Base-by-base conservation (phyloP, 768 basidiomycete species). In the Phlebiopsis gigantea region DNA sequence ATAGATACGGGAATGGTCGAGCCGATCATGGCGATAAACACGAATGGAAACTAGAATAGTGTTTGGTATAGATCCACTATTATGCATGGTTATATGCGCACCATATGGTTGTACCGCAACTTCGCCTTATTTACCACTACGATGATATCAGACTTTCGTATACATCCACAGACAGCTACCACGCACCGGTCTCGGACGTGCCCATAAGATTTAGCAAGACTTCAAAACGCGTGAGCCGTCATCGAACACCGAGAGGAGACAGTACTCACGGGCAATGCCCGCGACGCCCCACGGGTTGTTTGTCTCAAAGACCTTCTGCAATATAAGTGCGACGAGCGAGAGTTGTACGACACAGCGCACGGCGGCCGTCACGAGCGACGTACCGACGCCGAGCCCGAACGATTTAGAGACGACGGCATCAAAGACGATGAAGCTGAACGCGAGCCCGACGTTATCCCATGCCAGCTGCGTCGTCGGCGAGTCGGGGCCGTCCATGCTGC, bases 81-180 rank as follows among this genome's bases (percentile, higher is more conserved):
- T 15, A 5, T 4, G 45, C 14, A 19, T 19, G n/a, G 19, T 39
- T 91, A 90, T 89, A 87, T 48, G 5, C 59, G 41, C 63, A 87
- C 91, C 89, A 95, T 94, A 56, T 87, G 71, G 19, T 77, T 65
- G 65, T 84, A 90, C 21, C 92, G 75, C 56, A 82, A 79, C 63
- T 85, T 83, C 4, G 87, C 81, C 68, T 90, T 93, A 73, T 93
- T 90, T 43, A 86, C 77, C 12, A 91, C 89, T 89, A 53, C 26
- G 21, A 17, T 24, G n/a, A 21, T 14, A 49, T 46, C 1, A 25
- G 2, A 26, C 47, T 24, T 10, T n/a, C n/a, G n/a, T n/a, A n/a
- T n/a, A n/a, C n/a, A 10, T 45, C 21, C 44, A 17, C 7, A 30
- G 47, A 28, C 3, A 39, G 50, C 17, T 22, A 41, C 6, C 22